Evolutionary conservation across 148 eudicot species (phyloP).

Genomic region (Mesembryanthemum crystallinum): DNA sequence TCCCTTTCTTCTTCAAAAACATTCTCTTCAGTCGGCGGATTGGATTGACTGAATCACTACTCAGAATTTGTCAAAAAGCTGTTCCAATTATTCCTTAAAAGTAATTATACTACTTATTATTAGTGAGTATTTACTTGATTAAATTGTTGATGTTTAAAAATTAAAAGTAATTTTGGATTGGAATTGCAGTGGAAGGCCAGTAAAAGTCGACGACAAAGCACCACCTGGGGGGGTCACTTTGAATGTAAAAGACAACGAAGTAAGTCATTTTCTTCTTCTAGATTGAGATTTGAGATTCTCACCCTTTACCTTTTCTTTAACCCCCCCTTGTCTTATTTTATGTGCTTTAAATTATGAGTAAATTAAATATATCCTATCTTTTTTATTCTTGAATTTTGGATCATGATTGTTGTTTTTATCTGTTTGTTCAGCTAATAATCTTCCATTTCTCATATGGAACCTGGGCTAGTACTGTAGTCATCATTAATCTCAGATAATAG

Average conservation of each 20-base stretch:
- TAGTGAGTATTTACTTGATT: neutral
- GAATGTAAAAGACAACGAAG: slow-evolving; percentile 23
- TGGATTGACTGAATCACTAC: neutral
- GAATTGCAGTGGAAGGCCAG: slow-evolving; percentile 23
- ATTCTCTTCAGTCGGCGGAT: no score
- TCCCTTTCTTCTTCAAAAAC: no score
- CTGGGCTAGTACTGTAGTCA: neutral
- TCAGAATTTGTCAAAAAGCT: neutral
- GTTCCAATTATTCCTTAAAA: neutral
- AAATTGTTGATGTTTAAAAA: no score
- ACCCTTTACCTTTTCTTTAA: neutral
- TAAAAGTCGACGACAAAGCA: neutral
- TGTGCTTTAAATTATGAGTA: no score
- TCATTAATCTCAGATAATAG: neutral
- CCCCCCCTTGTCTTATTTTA: neutral
- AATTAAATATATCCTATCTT: no score
- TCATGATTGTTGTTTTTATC: neutral
- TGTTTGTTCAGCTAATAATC: neutral
- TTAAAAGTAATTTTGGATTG: neutral
- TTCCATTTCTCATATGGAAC: neutral
- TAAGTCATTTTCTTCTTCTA: neutral
- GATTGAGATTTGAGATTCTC: neutral
- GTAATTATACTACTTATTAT: no score
- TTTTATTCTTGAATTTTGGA: no score
- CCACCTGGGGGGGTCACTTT: slow-evolving; percentile 22